Percentiles rank a stretch among this genome's conserved stretches.
Conservation (phyloP, 495 filamentous ascomycete species). For the Podospora fimiseda region DNA sequence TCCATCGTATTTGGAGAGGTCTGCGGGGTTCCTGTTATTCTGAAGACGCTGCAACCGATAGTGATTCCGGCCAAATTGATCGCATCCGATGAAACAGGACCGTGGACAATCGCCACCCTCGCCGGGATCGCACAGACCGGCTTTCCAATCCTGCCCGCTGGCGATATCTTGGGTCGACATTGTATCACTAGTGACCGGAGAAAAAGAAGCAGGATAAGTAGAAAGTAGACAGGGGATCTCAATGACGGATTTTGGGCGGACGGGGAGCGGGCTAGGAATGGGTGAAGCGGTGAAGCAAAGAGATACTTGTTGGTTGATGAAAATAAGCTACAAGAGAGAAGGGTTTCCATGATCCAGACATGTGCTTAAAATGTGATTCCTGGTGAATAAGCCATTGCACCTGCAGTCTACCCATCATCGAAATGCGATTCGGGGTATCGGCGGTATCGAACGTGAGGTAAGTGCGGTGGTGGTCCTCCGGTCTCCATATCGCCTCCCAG, state of each 20-base stretch:
- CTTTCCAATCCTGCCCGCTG: constrained; percentile 11
- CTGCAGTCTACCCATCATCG: neutral
- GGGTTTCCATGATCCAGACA: too few species aligned
- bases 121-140: constrained; percentile 15
- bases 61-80: constrained; percentile 19
- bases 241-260: too few species aligned
- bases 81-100: constrained; percentile 19
- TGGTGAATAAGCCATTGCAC: constrained; percentile 7
- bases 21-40: constrained; percentile 12
- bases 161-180: neutral
- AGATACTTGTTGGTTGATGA: too few species aligned
- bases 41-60: constrained; percentile 15
- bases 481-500: neutral
- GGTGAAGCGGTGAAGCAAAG: too few species aligned
- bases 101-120: constrained; percentile 15
- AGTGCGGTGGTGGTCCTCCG: neutral
- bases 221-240: too few species aligned
- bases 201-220: neutral
- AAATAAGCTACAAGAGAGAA: too few species aligned
- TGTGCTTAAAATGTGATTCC: too few species aligned
- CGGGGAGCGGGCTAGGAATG: too few species aligned
- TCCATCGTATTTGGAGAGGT: constrained; percentile 15
- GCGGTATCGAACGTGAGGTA: neutral
- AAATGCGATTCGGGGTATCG: too few species aligned
- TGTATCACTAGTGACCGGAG: neutral